phyloP scores from a whole-genome alignment of 208 protist species.

The Endotrypanum monterogeii region DNA sequence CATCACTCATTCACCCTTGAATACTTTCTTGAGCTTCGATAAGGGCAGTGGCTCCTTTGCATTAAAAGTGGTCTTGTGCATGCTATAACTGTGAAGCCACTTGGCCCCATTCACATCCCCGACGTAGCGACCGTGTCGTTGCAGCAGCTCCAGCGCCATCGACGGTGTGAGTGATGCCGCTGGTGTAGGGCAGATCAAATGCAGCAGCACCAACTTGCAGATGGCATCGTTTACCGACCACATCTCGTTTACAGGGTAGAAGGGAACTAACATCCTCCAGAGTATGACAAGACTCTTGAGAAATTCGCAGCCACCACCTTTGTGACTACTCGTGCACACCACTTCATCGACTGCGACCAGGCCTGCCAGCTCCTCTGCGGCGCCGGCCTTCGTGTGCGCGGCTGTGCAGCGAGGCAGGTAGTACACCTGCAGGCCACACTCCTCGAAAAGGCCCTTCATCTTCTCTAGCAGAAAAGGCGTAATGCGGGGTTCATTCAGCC shows the following conservation, averaged over 20 bases:
- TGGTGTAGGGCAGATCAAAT: slow-evolving; percentile 37
- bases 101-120: slow-evolving; percentile 34
- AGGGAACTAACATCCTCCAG: slow-evolving; percentile 59
- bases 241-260: slow-evolving; percentile 80
- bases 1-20: slow-evolving; percentile 27
- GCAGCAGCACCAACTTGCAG: slow-evolving; percentile 60
- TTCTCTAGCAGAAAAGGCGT: slow-evolving; percentile 7
- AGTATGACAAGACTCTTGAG: slow-evolving; percentile 54
- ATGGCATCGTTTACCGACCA: slow-evolving; percentile 79
- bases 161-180: slow-evolving; percentile 19
- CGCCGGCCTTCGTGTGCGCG: not conserved
- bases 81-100: slow-evolving; percentile 61
- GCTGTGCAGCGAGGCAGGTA: slow-evolving; percentile 28
- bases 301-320: slow-evolving; percentile 47
- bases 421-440: slow-evolving; percentile 23
- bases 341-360: slow-evolving; percentile 9
- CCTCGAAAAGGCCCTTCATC: slow-evolving; percentile 22
- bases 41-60: slow-evolving; percentile 42
- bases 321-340: slow-evolving; percentile 11
- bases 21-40: slow-evolving; percentile 56
- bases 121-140: slow-evolving; percentile 62
- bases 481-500: slow-evolving; percentile 17
- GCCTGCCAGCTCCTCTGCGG: slow-evolving; percentile 2
- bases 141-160: slow-evolving; percentile 51
- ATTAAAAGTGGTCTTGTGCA: slow-evolving; percentile 36